phyloP scores from a whole-genome alignment of 495 filamentous ascomycete species.

The Xylaria longipes region DNA sequence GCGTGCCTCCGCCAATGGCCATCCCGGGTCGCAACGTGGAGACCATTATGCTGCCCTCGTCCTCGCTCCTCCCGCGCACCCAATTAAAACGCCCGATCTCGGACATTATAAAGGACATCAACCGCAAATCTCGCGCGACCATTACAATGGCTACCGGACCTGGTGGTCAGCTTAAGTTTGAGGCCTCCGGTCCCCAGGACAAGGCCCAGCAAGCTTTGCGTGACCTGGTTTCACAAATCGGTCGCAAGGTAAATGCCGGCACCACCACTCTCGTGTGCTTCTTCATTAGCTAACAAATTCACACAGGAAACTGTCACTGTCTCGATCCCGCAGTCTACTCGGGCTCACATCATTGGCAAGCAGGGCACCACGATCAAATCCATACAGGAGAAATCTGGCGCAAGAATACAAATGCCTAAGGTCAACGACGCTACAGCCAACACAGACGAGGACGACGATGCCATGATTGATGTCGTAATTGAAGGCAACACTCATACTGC shows the following conservation, averaged over 20 bases:
- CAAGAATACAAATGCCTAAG: conserved; percentile 86
- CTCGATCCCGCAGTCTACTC: conserved; percentile 79
- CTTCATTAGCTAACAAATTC: conserved; percentile 28
- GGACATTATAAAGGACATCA: conserved; percentile 87
- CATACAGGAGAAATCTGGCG: conserved; percentile 82
- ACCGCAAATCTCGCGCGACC: conserved; percentile 82
- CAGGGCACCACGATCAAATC: conserved; percentile 88
- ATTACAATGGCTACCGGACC: conserved; percentile 75
- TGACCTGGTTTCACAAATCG: conserved; percentile 83
- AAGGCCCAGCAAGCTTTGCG: conserved; percentile 81
- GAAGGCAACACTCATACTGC: conserved; percentile 89
- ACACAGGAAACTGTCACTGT: conserved; percentile 73
- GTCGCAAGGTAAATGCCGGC: conserved; percentile 69
- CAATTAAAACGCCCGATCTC: conserved; percentile 81
- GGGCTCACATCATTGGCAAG: conserved; percentile 88
- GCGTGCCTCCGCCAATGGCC: conserved; percentile 65
- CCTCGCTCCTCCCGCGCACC: conserved; percentile 71
- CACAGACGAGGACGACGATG: conserved; percentile 73
- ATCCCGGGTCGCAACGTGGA: conserved; percentile 83
- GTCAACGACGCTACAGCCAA: conserved; percentile 60
- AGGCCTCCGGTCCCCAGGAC: conserved; percentile 79
- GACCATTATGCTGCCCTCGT: conserved; percentile 70
- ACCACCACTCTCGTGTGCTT: background rate
- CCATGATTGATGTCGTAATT: conserved; percentile 81
- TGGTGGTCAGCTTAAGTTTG: conserved; percentile 73